Conservation (phyloP, 1,284 basidiomycete species). For the Caloboletus inedulis region DNA sequence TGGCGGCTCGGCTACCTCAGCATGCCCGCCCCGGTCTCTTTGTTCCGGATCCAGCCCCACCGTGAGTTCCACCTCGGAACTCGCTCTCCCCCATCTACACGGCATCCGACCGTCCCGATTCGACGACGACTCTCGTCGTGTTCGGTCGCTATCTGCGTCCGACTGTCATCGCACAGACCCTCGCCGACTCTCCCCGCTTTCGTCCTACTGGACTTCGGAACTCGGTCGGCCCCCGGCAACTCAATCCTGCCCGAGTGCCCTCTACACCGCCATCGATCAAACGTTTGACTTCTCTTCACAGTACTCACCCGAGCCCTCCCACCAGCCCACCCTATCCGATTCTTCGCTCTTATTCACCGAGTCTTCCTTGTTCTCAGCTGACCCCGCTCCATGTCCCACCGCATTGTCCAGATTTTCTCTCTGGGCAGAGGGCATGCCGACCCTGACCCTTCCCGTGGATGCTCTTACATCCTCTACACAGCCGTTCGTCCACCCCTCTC, state of each 20-base stretch:
- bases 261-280: slow-evolving; percentile 30
- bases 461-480: slow-evolving; percentile 31
- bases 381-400: slow-evolving; percentile 22
- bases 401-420: slow-evolving; percentile 38
- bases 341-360: slow-evolving; percentile 33
- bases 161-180: slow-evolving; percentile 27
- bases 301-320: slow-evolving; percentile 31
- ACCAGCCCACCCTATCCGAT: slow-evolving; percentile 30
- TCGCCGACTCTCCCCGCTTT: slow-evolving; percentile 35
- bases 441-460: slow-evolving; percentile 45
- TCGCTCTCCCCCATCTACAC: slow-evolving; percentile 26
- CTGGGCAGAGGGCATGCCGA: slow-evolving; percentile 66
- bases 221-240: slow-evolving; percentile 26
- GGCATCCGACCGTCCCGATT: slow-evolving; percentile 18
- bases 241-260: slow-evolving; percentile 25
- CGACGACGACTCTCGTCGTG: slow-evolving; percentile 31
- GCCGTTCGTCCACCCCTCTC: slow-evolving; percentile 18
- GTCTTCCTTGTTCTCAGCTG: slow-evolving; percentile 31
- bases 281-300: slow-evolving; percentile 20
- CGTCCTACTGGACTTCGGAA: slow-evolving; percentile 32
- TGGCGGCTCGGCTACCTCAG: slow-evolving; percentile 28
- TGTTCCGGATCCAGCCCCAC: slow-evolving; percentile 29
- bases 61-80: slow-evolving; percentile 25
- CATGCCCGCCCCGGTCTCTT: slow-evolving; percentile 25
- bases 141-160: slow-evolving; percentile 33